phyloP scores from a whole-genome alignment of 2,329 filamentous ascomycete genomes.

The Alternaria infectoria region DNA sequence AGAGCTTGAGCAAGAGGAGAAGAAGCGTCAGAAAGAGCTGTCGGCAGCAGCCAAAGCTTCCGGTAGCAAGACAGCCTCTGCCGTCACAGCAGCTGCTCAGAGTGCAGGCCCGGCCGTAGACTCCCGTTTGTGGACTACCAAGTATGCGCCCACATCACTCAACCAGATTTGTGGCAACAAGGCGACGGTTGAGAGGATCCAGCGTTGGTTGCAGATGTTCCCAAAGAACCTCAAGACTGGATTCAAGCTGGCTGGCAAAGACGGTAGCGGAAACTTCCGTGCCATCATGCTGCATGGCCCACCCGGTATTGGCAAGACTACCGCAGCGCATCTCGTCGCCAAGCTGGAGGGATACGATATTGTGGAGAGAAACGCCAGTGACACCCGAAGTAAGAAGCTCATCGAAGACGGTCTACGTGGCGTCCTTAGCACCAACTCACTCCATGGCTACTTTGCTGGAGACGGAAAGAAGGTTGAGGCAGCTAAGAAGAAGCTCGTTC shows the following conservation, averaged over 20 bases:
- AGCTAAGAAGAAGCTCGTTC: slow-evolving; percentile 87
- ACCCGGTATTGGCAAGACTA: slow-evolving; percentile 97
- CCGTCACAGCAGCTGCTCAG: slow-evolving; percentile 28
- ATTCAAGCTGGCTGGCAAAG: slow-evolving; percentile 82
- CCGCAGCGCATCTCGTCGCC: slow-evolving; percentile 90
- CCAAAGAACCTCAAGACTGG: slow-evolving; percentile 76
- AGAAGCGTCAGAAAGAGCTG: slow-evolving; percentile 66
- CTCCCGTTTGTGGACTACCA: slow-evolving; percentile 79
- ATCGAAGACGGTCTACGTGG: slow-evolving; percentile 89
- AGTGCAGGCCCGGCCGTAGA: slow-evolving; percentile 35
- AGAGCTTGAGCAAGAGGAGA: slow-evolving; percentile 90
- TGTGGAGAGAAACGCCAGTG: slow-evolving; percentile 93
- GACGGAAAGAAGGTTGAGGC: slow-evolving; percentile 81
- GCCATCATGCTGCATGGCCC: slow-evolving; percentile 96
- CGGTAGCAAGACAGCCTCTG: slow-evolving; percentile 46
- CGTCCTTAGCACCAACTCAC: slow-evolving; percentile 89
- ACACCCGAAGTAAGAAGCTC: slow-evolving; percentile 93
- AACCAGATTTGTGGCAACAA: slow-evolving; percentile 97
- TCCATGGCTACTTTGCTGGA: slow-evolving; percentile 87
- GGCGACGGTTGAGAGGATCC: slow-evolving; percentile 83
- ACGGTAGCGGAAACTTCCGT: slow-evolving; percentile 81
- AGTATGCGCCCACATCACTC: slow-evolving; percentile 86
- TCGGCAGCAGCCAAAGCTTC: slow-evolving; percentile 42
- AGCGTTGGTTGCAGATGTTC: slow-evolving; percentile 85
- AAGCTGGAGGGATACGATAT: slow-evolving; percentile 93